A percentile compares a stretch with the other conserved stretches of the same genome.
These are phyloP conservation scores for Lepidium didymum DNA, from an alignment of 345 rosid species.

Conservation along the genomic window DNA sequence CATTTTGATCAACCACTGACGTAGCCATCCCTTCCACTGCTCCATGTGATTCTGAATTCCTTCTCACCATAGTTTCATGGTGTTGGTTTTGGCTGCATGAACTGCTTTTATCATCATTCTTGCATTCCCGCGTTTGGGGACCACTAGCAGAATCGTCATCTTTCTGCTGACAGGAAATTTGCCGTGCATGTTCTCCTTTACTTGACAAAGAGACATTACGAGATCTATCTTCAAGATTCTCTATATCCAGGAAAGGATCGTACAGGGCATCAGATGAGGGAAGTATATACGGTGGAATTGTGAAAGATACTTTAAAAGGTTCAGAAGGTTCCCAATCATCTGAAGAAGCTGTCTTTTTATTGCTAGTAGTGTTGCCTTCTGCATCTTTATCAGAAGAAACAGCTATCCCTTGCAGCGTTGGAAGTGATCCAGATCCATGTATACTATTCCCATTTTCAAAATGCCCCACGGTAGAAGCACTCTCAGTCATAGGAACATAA, in stretches of 20 bases:
- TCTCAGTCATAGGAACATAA: constrained; percentile 32
- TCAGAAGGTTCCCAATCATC: constrained; percentile 88
- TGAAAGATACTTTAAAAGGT: constrained; percentile 71
- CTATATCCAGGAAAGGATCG: constrained; percentile 57
- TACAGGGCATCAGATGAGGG: constrained; percentile 51
- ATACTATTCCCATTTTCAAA: constrained; percentile 26
- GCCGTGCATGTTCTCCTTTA: constrained; percentile 27
- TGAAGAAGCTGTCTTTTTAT: constrained; percentile 37
- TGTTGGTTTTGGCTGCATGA: constrained; percentile 34
- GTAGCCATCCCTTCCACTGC: constrained; percentile 40
- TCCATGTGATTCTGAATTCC: constrained; percentile 24
- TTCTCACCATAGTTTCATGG: constrained; percentile 32
- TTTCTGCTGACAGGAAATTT: constrained; percentile 30
- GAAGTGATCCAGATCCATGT: constrained; percentile 30
- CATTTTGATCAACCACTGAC: constrained; percentile 41
- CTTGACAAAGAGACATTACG: constrained; percentile 30
- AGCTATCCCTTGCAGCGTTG: constrained; percentile 28
- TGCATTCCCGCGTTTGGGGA: constrained; percentile 23
- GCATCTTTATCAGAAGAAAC: constrained; percentile 34
- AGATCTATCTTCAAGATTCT: constrained; percentile 32
- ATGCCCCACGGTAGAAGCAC: constrained; percentile 31
- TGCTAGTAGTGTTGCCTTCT: constrained; percentile 29
- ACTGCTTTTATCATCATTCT: constrained; percentile 39
- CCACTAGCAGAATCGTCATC: constrained; percentile 29
- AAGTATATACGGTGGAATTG: constrained; percentile 35